phyloP scores from a whole-genome alignment of 768 basidiomycete species.

The Rhizopogon vinicolor region DNA sequence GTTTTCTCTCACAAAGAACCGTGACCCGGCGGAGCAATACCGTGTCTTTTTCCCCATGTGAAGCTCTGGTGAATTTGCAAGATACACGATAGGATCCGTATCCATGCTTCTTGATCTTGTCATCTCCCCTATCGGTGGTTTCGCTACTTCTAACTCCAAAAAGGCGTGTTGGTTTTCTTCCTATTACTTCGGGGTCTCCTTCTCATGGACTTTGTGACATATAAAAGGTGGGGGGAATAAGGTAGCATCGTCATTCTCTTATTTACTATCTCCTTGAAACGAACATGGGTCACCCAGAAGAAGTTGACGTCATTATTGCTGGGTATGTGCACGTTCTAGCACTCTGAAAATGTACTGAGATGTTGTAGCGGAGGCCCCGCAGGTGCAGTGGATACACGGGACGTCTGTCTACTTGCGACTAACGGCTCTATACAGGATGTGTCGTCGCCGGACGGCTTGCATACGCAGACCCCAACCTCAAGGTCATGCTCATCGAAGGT shows the following conservation, averaged over 20 bases:
- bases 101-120: not conserved
- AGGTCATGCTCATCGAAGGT: slow-evolving; percentile 77
- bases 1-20: not conserved
- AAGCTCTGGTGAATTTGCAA: not conserved
- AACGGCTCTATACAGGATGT: slow-evolving; percentile 36
- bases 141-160: not conserved
- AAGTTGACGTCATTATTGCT: slow-evolving; percentile 68
- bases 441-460: slow-evolving; percentile 68
- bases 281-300: slow-evolving; percentile 51
- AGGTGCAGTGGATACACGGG: slow-evolving; percentile 25
- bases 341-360: slow-evolving; percentile 4
- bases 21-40: not conserved
- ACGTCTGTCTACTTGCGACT: not conserved
- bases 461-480: slow-evolving; percentile 65
- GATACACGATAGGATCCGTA: not conserved
- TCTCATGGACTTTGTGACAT: not conserved
- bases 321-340: slow-evolving; percentile 32
- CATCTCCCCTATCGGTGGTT: not conserved
- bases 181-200: slow-evolving; percentile 5
- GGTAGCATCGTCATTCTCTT: not conserved
- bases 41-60: not conserved
- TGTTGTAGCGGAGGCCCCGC: slow-evolving; percentile 53
- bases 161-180: not conserved
- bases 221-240: slow-evolving; percentile 8
- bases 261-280: slow-evolving; percentile 1